phyloP scores from a whole-genome alignment of 1,139 yeast species.

The Eremothecium coryli region DNA sequence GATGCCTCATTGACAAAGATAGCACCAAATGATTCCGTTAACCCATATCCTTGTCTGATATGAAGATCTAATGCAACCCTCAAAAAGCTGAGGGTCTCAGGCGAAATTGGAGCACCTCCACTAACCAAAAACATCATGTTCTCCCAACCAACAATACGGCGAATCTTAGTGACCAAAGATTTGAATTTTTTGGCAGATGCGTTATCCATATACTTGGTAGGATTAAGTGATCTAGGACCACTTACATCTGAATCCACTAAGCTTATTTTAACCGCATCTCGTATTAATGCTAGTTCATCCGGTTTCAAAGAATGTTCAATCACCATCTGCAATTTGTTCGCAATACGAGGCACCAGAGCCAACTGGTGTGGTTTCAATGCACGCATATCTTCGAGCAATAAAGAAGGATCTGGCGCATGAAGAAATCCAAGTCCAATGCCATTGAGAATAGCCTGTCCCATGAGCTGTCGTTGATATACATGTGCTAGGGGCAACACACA shows the following conservation, averaged over 20 bases:
- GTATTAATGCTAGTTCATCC: slow-evolving; percentile 15
- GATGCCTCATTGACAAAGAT: slow-evolving; percentile 36
- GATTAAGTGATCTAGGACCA: slow-evolving; percentile 32
- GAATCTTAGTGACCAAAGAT: slow-evolving; percentile 42
- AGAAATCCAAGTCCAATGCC: slow-evolving; percentile 40
- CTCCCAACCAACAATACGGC: slow-evolving; percentile 50
- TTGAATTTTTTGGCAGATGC: slow-evolving; percentile 36
- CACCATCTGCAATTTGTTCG: slow-evolving; percentile 51
- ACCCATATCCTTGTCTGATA: slow-evolving; percentile 65
- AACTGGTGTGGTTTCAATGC: slow-evolving; percentile 45
- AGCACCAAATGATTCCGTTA: slow-evolving; percentile 70
- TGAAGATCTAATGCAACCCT: slow-evolving; percentile 54
- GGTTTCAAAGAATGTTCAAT: slow-evolving; percentile 35
- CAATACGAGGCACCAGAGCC: slow-evolving; percentile 58
- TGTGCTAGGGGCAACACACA: slow-evolving; percentile 63
- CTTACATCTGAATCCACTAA: slow-evolving; percentile 34
- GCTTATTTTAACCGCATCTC: slow-evolving; percentile 31
- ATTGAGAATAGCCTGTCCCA: slow-evolving; percentile 21
- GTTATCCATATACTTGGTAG: slow-evolving; percentile 27
- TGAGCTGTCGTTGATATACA: slow-evolving; percentile 45
- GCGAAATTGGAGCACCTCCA: slow-evolving; percentile 71
- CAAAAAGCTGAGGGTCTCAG: slow-evolving; percentile 50
- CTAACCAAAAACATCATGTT: slow-evolving; percentile 38
- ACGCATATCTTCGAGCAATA: slow-evolving; percentile 48
- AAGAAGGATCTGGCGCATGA: slow-evolving; percentile 37